Evolutionary conservation across 345 rosid genomes (phyloP).

Genomic region (Murraya koenigii): DNA sequence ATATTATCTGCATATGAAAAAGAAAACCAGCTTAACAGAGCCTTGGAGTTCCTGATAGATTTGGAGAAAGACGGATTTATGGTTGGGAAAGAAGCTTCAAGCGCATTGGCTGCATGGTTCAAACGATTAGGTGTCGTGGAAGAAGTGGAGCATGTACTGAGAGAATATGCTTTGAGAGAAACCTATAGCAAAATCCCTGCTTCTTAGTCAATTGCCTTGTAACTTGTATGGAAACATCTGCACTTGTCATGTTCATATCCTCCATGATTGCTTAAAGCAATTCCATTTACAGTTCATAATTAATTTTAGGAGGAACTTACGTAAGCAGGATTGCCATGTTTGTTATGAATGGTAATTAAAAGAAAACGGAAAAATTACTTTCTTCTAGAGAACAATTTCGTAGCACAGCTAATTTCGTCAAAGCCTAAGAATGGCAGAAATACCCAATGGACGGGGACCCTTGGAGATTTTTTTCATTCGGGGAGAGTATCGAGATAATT

Average conservation of each 20-base stretch:
- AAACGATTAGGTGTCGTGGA: constrained; percentile 65
- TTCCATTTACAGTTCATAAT: background rate
- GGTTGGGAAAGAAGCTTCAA: constrained; percentile 65
- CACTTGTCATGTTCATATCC: background rate
- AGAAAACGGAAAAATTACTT: too few relatives aligned
- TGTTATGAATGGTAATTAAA: too few relatives aligned
- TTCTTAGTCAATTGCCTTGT: background rate
- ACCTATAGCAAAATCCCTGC: background rate
- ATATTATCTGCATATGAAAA: constrained; percentile 58
- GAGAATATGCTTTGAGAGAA: constrained; percentile 37
- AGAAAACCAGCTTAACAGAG: constrained; percentile 53
- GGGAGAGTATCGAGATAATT: too few relatives aligned
- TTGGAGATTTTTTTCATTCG: too few relatives aligned
- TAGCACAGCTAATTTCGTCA: too few relatives aligned
- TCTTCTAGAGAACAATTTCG: too few relatives aligned
- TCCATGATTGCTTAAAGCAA: background rate
- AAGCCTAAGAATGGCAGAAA: too few relatives aligned
- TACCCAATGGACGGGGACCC: too few relatives aligned
- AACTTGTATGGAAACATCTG: too few relatives aligned
- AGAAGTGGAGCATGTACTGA: constrained; percentile 62
- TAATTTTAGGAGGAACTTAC: background rate
- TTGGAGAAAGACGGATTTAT: constrained; percentile 55
- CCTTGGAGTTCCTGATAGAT: constrained; percentile 51
- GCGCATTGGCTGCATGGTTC: constrained; percentile 63
- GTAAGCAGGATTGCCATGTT: too few relatives aligned